These are phyloP conservation scores for Kodamaea jinghongensis DNA, from an alignment of 805 yeast species.

Conservation along the genomic window DNA sequence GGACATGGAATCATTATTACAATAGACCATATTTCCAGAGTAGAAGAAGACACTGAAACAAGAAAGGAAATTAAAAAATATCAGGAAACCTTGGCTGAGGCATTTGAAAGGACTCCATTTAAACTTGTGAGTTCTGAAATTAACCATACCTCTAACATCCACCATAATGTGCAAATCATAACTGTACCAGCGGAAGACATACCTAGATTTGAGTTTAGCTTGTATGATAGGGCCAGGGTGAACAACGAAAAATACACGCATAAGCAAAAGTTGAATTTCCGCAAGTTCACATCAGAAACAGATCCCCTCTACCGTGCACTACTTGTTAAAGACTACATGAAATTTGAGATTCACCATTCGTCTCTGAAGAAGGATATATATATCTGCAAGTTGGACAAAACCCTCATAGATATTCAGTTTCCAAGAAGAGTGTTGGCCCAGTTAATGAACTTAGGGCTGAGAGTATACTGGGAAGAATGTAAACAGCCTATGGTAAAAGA, in stretches of 20 bases:
- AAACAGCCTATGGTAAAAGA: conserved; percentile 64
- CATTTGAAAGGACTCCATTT: conserved; percentile 43
- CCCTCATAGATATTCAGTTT: conserved; percentile 69
- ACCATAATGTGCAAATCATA: conserved; percentile 71
- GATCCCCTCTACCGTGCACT: conserved; percentile 17
- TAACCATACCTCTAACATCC: conserved; percentile 61
- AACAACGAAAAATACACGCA: conserved; percentile 48
- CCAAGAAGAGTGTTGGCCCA: conserved; percentile 78
- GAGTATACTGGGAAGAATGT: conserved; percentile 78
- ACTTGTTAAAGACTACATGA: conserved; percentile 35
- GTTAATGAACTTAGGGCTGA: conserved; percentile 55
- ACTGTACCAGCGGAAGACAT: conserved; percentile 56
- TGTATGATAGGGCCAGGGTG: conserved; percentile 40
- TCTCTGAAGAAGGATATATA: conserved; percentile 11
- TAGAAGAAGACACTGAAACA: conserved; percentile 44
- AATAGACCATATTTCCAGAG: conserved; percentile 55
- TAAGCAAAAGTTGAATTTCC: conserved; percentile 45
- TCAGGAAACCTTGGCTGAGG: conserved; percentile 46
- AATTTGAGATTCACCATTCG: conserved; percentile 29
- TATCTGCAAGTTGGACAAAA: conserved; percentile 20
- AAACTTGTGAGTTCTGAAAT: conserved; percentile 69
- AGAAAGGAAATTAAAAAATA: conserved; percentile 33
- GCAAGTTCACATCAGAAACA: conserved; percentile 24
- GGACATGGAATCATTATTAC: conserved; percentile 86
- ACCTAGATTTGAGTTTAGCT: conserved; percentile 41